Percentiles rank a stretch among this genome's conserved stretches.
Evolutionary conservation across 257 asterid genomes (phyloP).

Genomic region (Ajuga chamaepitys): DNA sequence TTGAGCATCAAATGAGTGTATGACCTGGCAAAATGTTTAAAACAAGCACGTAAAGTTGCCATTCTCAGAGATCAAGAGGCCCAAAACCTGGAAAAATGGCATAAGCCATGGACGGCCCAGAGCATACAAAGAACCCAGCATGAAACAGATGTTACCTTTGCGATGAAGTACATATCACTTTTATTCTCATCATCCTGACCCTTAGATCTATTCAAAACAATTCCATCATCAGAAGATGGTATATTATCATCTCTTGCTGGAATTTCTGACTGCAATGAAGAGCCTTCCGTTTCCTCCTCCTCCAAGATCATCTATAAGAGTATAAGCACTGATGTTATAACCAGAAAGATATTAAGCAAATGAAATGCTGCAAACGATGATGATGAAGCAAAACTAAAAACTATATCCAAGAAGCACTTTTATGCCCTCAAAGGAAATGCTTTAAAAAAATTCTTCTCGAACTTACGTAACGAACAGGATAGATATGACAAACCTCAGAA

Average conservation of each 20-base stretch:
- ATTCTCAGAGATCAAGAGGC: neutral
- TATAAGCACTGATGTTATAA: slow-evolving; percentile 2
- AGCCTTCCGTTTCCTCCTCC: slow-evolving; percentile 59
- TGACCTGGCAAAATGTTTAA: slow-evolving; percentile 36
- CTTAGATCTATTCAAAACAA: slow-evolving; percentile 27
- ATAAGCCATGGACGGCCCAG: neutral
- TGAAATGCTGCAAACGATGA: neutral
- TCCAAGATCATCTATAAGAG: slow-evolving; percentile 59
- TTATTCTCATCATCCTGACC: slow-evolving; percentile 28
- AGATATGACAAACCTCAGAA: slow-evolving; percentile 47
- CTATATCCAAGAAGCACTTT: neutral
- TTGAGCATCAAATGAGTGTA: slow-evolving; percentile 87
- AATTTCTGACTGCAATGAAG: slow-evolving; percentile 34
- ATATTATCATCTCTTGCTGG: slow-evolving; percentile 24
- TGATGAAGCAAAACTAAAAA: neutral
- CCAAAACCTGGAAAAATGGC: neutral
- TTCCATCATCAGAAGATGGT: slow-evolving; percentile 25
- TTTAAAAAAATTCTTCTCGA: neutral
- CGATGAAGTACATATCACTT: slow-evolving; percentile 43
- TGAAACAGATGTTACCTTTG: slow-evolving; percentile 39
- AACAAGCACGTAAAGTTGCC: neutral
- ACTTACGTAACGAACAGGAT: neutral
- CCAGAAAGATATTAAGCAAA: neutral
- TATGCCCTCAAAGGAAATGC: neutral
- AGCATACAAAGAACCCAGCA: neutral